Evolutionary conservation across 352 stramenopile species (phyloP), one percentile per base, ranked within the genome.

Genomic region (Blastocystis sp.): DNA sequence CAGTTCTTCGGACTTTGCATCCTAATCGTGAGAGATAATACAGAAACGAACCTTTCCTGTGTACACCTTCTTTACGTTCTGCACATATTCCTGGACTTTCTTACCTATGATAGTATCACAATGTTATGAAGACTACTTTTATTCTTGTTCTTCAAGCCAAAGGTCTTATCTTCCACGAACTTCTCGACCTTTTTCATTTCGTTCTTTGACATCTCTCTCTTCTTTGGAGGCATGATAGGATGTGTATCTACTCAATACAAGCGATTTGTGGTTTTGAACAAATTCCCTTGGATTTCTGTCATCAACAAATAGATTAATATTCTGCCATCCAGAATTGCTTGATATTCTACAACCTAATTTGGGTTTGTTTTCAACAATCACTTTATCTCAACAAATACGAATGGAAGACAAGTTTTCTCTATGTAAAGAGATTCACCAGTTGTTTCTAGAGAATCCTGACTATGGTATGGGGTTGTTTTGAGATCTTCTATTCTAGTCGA

Each of bases 81-180:
- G 90, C 67, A 96, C 93, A 90, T 94, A 95, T 89, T 95, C 92
- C 89, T 98, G 94, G 67, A 98, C 94, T 88, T 96, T 96, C 87
- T 96, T 96, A 73, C 89, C 90, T 95, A 91, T 98, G 39, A 66
- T 19, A 21, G n/a, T 16, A 65, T 0, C 19, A 29, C 24, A 0
- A n/a, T 51, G 19, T 1, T 24, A 27, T 32, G 65, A 2, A 46
- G 35, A 27, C 3, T 21, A 83, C 77, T 87, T 16, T 87, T 98
- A 90, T 98, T 98, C 90, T 98, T 98, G 92, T 99, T 99, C 91
- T 99, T 99, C 32, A 99, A 91, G 35, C 96, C 96, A 88, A 99
- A 99, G 19, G 96, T 98, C 91, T 98, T 98, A 91, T 99, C 96
- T 88, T 98, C 96, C 51, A 99, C 89, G 24, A 91, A 88, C 91